A percentile compares a stretch with the other conserved stretches of the same genome.
phyloP scores from a whole-genome alignment of 495 filamentous ascomycete species.

The Daldinia caldariorum region DNA sequence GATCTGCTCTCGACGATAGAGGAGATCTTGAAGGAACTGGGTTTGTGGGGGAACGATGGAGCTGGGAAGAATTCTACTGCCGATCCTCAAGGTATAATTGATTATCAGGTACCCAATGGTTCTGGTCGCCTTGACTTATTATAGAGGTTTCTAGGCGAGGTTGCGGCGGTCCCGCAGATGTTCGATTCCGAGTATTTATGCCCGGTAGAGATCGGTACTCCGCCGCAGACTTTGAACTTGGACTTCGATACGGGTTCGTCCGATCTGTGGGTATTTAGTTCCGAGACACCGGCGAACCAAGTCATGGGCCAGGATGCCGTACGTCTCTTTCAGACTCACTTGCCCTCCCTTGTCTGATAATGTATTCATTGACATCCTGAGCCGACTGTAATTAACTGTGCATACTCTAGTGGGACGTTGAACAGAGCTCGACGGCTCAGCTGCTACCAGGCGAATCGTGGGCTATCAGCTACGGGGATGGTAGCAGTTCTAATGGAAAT shows the following conservation, averaged over 20 bases:
- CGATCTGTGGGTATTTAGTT: constrained; percentile 74
- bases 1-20: constrained; percentile 46
- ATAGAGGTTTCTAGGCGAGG: constrained; percentile 49
- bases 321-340: not conserved
- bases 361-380: not conserved
- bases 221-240: constrained; percentile 72
- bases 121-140: constrained; percentile 13
- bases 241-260: constrained; percentile 82
- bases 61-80: constrained; percentile 28
- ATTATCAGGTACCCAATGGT: not conserved
- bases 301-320: constrained; percentile 58
- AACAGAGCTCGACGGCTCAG: constrained; percentile 58
- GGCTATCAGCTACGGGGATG: constrained; percentile 79
- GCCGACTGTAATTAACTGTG: constrained; percentile 5
- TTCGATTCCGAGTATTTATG: constrained; percentile 76
- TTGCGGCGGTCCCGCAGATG: constrained; percentile 53
- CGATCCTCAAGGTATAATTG: constrained; percentile 41
- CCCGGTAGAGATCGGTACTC: constrained; percentile 74
- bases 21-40: constrained; percentile 48
- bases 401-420: constrained; percentile 64
- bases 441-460: constrained; percentile 66
- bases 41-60: constrained; percentile 37
- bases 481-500: constrained; percentile 71
- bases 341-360: no score
- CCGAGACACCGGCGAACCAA: constrained; percentile 54